Evolutionary conservation across 768 basidiomycete species (phyloP).

Genomic region (Rhizopogon vinicolor): DNA sequence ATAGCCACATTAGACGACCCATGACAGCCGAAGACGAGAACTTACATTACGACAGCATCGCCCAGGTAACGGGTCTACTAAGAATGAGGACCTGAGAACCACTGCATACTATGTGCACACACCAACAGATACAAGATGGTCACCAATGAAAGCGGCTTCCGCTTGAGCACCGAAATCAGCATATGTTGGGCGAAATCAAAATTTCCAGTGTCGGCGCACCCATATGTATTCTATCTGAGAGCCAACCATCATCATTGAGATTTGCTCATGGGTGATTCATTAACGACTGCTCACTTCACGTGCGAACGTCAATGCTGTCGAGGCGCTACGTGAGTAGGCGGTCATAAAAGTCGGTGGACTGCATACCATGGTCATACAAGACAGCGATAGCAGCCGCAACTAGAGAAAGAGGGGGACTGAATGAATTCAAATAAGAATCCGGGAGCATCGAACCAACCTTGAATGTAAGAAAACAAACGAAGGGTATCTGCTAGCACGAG

Average conservation of each 20-base stretch:
- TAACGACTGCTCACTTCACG: conserved; percentile 20
- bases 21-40: neutral
- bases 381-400: conserved; percentile 24
- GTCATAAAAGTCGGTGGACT: neutral
- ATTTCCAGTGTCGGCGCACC: conserved; percentile 12
- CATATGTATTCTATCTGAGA: conserved; percentile 26
- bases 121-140: conserved; percentile 21
- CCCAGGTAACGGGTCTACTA: conserved; percentile 26
- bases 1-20: neutral
- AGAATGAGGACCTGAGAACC: neutral
- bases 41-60: conserved; percentile 25
- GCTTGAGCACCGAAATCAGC: conserved; percentile 11
- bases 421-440: neutral
- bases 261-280: neutral
- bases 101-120: neutral
- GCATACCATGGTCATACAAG: conserved; percentile 25
- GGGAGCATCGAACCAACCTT: conserved; percentile 11
- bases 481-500: neutral
- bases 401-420: conserved; percentile 5
- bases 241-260: neutral
- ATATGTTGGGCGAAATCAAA: neutral
- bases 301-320: conserved; percentile 17
- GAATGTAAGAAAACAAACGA: conserved; percentile 11
- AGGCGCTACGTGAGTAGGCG: neutral
- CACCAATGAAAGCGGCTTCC: conserved; percentile 21